phyloP scores from a whole-genome alignment of 371 early-diverging fungal species.

The Apophysomyces variabilis region DNA sequence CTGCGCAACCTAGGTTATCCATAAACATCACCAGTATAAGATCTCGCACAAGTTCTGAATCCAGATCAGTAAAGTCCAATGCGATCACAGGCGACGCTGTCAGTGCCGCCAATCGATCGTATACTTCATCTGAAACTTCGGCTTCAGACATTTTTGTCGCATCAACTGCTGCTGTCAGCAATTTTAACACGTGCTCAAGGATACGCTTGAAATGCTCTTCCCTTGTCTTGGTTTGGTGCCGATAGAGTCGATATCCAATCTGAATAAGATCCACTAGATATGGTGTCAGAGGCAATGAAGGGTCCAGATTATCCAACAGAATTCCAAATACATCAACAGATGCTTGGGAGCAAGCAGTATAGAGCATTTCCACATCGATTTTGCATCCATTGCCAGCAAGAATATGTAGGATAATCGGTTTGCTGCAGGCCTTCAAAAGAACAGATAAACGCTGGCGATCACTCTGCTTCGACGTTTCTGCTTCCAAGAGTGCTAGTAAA shows the following conservation, averaged over 20 bases:
- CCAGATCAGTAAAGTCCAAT: slow-evolving; percentile 25
- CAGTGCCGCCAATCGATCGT: slow-evolving; percentile 21
- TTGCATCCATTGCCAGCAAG: slow-evolving; percentile 32
- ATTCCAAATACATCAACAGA: slow-evolving; percentile 30
- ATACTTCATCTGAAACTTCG: slow-evolving; percentile 28
- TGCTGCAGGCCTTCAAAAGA: slow-evolving; percentile 31
- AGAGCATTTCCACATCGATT: slow-evolving; percentile 18
- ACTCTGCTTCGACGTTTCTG: slow-evolving; percentile 18
- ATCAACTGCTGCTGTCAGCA: slow-evolving; percentile 26
- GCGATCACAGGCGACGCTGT: neutral
- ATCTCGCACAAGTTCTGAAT: slow-evolving; percentile 49
- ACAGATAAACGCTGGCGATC: slow-evolving; percentile 19
- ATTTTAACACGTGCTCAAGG: slow-evolving; percentile 26
- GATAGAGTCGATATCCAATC: slow-evolving; percentile 24
- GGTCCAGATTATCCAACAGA: slow-evolving; percentile 16
- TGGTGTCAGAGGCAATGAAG: slow-evolving; percentile 19
- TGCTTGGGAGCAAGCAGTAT: slow-evolving; percentile 24
- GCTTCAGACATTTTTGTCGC: slow-evolving; percentile 22
- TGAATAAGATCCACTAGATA: slow-evolving; percentile 27
- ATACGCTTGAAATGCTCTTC: neutral
- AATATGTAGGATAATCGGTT: slow-evolving; percentile 33
- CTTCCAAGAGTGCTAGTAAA: slow-evolving; percentile 30
- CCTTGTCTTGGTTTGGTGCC: neutral
- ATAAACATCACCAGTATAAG: slow-evolving; percentile 45
- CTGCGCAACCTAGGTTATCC: slow-evolving; percentile 44